Evolutionary conservation across 2,329 filamentous ascomycete genomes (phyloP).

Genomic region (Corinectria fuckeliana): DNA sequence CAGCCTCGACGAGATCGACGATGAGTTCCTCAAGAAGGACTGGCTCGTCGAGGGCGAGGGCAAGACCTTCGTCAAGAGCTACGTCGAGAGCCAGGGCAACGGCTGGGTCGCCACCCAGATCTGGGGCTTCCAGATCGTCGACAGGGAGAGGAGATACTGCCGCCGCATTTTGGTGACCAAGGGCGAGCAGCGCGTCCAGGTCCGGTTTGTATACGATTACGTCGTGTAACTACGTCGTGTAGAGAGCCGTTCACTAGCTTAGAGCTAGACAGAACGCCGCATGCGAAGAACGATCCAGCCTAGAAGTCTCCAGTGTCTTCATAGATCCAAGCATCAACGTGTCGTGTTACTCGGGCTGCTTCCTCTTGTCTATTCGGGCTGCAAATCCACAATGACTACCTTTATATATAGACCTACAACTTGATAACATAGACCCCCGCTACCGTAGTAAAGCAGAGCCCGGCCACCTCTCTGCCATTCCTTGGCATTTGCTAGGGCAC

Average conservation of each 20-base stretch:
- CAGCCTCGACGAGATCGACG: slow-evolving; percentile 54
- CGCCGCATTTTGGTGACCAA: slow-evolving; percentile 62
- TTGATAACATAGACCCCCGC: too few relatives aligned
- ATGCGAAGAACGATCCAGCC: background rate
- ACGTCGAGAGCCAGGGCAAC: slow-evolving; percentile 59
- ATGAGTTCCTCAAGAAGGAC: slow-evolving; percentile 62
- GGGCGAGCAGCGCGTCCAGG: slow-evolving; percentile 53
- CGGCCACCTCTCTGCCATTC: too few relatives aligned
- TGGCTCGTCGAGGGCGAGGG: slow-evolving; percentile 68
- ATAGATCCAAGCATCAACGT: too few relatives aligned
- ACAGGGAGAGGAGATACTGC: slow-evolving; percentile 59
- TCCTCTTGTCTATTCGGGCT: too few relatives aligned
- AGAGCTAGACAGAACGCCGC: background rate
- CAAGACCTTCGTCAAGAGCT: slow-evolving; percentile 69
- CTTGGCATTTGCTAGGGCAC: too few relatives aligned
- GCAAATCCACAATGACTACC: too few relatives aligned
- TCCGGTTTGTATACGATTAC: slow-evolving; percentile 65
- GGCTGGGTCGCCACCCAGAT: slow-evolving; percentile 64
- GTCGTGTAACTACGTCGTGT: slow-evolving; percentile 47
- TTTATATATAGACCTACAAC: too few relatives aligned
- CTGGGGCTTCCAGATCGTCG: slow-evolving; percentile 65
- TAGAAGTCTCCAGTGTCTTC: background rate
- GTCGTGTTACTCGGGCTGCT: too few relatives aligned
- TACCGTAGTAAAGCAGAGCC: too few relatives aligned
- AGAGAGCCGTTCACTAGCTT: slow-evolving; percentile 1